Evolutionary conservation across 2,329 filamentous ascomycete genomes (phyloP), one percentile per base, ranked within the genome.

Genomic region (Colletotrichum melonis): DNA sequence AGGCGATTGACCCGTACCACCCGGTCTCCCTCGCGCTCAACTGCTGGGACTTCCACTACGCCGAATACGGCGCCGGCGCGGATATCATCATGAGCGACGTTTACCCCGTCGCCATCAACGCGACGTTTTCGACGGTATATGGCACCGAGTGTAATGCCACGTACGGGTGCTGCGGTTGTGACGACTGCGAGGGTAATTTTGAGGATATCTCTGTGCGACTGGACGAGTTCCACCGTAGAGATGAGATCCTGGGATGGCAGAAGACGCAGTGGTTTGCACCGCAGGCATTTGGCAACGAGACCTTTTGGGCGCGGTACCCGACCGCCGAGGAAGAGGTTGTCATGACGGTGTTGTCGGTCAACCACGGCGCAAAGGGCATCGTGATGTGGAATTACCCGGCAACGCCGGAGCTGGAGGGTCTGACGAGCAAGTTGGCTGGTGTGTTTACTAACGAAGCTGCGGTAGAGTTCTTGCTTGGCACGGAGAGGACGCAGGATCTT

Each of bases 81-180:
- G 90, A 92, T 77, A 87, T 92, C 75, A 80, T 92, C 74, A 88
- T 92, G 83, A 85, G 86, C 35, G 90, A 92, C 76, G 85, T 86
- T 0, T 92, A 92, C 78, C 90, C 90, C 0, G 85, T 92, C 73
- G 88, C 85, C 35, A 87, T 88, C 75, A 90, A 91, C 80, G 81
- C 85, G 5, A 87, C 84, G 3, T 89, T 83, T 75, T 89, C 86
- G 9, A 86, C 86, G 55, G 71, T 73, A 4, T 92, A 89, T 84
- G 83, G 85, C 71, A 92, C 90, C 0, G 79, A 80, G 0, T 90
- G 88, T 78, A 92, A 92, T 79, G 73, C 81, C 3, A 92, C 90
- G 0, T 88, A 91, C 65, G 90, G 90, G 74, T 88, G 89, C 81
- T 91, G 90, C 80, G 90, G 90, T 9, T 92, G 91, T 79, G 90